A percentile compares a stretch with the other conserved stretches of the same genome.
Evolutionary conservation across 2,329 filamentous ascomycete genomes (phyloP).

Genomic region (Lasiodiplodia gonubiensis): DNA sequence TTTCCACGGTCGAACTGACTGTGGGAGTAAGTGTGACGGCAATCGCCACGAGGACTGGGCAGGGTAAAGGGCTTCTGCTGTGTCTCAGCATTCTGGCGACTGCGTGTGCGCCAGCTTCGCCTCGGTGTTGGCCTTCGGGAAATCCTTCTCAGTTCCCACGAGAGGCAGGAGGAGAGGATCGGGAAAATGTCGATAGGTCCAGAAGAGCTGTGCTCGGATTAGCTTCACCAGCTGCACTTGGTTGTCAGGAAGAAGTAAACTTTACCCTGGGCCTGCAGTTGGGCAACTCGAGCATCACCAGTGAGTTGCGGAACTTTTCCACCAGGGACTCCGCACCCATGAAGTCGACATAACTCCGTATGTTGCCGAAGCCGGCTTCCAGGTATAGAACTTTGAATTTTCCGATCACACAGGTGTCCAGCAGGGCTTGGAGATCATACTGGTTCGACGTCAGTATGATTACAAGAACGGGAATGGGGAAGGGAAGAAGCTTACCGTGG

Average conservation of each 20-base stretch:
- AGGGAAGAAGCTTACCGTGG: slow-evolving; percentile 49
- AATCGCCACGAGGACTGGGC: slow-evolving; percentile 14
- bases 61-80: slow-evolving; percentile 22
- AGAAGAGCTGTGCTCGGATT: slow-evolving; percentile 47
- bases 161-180: slow-evolving; percentile 38
- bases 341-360: too few species aligned
- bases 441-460: slow-evolving; percentile 36
- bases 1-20: slow-evolving; percentile 27
- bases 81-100: slow-evolving; percentile 74
- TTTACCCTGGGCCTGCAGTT: slow-evolving; percentile 84
- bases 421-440: slow-evolving; percentile 69
- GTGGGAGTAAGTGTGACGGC: slow-evolving; percentile 4
- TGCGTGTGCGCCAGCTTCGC: slow-evolving; percentile 88
- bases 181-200: slow-evolving; percentile 52
- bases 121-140: slow-evolving; percentile 80
- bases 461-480: slow-evolving; percentile 23
- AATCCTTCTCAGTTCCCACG: slow-evolving; percentile 72
- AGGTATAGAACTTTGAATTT: slow-evolving; percentile 96
- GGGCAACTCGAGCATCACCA: slow-evolving; percentile 85
- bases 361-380: slow-evolving; percentile 69
- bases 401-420: slow-evolving; percentile 79
- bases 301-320: slow-evolving; percentile 95
- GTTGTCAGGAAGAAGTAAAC: not conserved
- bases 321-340: slow-evolving; percentile 88
- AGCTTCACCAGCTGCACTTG: not conserved